phyloP scores from a whole-genome alignment of 345 rosid species.

The Gossypium australe region DNA sequence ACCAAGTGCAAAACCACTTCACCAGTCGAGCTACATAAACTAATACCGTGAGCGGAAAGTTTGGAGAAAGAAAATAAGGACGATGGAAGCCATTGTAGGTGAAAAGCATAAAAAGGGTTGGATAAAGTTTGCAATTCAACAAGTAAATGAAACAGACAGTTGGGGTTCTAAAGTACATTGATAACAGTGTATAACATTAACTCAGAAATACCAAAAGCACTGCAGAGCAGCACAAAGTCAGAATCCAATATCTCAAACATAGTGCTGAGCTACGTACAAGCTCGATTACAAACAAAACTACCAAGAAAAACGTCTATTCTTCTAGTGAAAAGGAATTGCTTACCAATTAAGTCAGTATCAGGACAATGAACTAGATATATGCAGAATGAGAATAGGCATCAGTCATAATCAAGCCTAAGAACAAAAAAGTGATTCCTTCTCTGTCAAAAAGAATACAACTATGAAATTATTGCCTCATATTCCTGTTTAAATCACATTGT shows the following conservation, averaged over 20 bases:
- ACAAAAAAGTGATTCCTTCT: not conserved
- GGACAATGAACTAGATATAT: not conserved
- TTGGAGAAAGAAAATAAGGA: not conserved
- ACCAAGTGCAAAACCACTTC: conserved; percentile 5
- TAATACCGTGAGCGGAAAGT: not conserved
- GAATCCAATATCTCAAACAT: not conserved
- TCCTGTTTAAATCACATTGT: not conserved
- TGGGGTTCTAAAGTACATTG: not conserved
- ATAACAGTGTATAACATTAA: too few relatives aligned
- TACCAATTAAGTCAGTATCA: not conserved
- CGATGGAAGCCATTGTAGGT: not conserved
- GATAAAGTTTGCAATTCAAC: not conserved
- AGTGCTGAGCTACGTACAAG: not conserved
- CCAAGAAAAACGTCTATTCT: not conserved
- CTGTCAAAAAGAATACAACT: too few relatives aligned
- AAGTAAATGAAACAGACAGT: not conserved
- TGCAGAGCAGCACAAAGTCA: not conserved
- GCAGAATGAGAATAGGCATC: not conserved
- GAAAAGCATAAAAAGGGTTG: not conserved
- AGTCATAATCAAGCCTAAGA: not conserved
- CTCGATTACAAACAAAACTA: not conserved
- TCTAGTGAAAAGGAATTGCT: not conserved
- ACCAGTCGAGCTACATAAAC: not conserved
- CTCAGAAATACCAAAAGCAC: not conserved
- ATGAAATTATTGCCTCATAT: not conserved